Conservation (phyloP, 106 monocot genomes). For the Allium fistulosum region DNA sequence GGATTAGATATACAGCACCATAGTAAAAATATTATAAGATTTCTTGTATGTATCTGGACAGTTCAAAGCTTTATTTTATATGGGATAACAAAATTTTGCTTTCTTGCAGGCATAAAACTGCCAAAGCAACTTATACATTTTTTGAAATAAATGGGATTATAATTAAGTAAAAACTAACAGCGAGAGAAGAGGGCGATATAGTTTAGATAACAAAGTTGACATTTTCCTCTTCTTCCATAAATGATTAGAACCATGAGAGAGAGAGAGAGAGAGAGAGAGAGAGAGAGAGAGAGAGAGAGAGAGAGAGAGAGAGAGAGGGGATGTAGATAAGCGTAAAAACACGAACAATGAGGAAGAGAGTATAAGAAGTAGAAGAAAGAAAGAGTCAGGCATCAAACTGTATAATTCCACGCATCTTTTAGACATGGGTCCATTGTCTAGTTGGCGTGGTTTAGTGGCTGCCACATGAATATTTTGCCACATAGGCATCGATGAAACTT, state of each 20-base stretch:
- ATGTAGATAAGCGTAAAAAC: background rate
- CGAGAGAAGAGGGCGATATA: conserved; percentile 7
- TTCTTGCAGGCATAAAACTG: too few relatives aligned
- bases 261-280: conserved; percentile 12
- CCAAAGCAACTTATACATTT: too few relatives aligned
- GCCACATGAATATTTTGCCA: background rate
- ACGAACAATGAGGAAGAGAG: background rate
- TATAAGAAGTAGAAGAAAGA: background rate
- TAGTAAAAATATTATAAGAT: too few relatives aligned
- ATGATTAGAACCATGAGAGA: conserved; percentile 21
- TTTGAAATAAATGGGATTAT: too few relatives aligned
- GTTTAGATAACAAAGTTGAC: conserved; percentile 14
- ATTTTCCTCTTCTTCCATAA: conserved; percentile 23
- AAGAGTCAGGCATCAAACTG: too few relatives aligned
- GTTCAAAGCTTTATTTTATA: too few relatives aligned
- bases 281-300: conserved; percentile 14
- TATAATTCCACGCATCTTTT: background rate
- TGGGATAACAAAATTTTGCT: too few relatives aligned
- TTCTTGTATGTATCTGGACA: too few relatives aligned
- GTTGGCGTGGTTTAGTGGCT: background rate
- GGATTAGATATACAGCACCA: too few relatives aligned
- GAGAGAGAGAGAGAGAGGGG: background rate
- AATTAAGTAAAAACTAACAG: background rate
- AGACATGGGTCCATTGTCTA: background rate
- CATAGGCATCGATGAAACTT: too few relatives aligned